Base-by-base conservation (phyloP, 306 rosid genomes). In the Glycyrrhiza uralensis region DNA sequence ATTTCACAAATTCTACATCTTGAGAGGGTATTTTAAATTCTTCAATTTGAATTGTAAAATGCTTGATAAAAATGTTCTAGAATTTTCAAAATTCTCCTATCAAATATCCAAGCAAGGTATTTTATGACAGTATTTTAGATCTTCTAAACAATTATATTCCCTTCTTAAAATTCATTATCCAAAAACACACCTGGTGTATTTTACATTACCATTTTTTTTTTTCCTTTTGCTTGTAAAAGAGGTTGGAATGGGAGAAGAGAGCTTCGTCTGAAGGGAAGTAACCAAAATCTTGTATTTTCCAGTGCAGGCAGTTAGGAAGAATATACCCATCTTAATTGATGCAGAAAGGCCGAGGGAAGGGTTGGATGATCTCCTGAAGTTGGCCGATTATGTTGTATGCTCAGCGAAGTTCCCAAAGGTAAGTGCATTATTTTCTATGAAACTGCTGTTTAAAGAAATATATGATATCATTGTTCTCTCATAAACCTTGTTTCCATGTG, bases 341-440 rank as follows among this genome's bases (percentile, higher is more conserved):
- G 92, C 96, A 73, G 99, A 94, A 87, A 85, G 87, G 62, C 72
- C 77, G 13, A 89, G 97, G 85, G 97, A 94, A 84, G 97, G 97
- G 75, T 77, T 91, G 78, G 92, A 87, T 80, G 92, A 86, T 85
- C 96, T 94, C 78, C 83, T 91, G 36, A 58, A 81, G 49, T 78
- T 86, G 45, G 86, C 97, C 66, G 87, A 81, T 67, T 91, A 91
- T 83, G 87, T 78, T 11, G 87, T 94, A 62, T 94, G 97, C 80
- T 87, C 99, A 7, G 80, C 77, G 1, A 86, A 81, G 51, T 94
- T 94, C 84, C 99, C 99, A 2, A 78, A 65, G 88, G 99, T 71
- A 84, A 87, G 90, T 83, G 72, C 46, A 63, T 59, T 61, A 20
- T 76, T 69, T 72, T 39, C 76, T 39, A 46, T 20, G 17, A 12